phyloP scores from a whole-genome alignment of 2,329 filamentous ascomycete genomes.

The Cephalotrichum gorgonifer region DNA sequence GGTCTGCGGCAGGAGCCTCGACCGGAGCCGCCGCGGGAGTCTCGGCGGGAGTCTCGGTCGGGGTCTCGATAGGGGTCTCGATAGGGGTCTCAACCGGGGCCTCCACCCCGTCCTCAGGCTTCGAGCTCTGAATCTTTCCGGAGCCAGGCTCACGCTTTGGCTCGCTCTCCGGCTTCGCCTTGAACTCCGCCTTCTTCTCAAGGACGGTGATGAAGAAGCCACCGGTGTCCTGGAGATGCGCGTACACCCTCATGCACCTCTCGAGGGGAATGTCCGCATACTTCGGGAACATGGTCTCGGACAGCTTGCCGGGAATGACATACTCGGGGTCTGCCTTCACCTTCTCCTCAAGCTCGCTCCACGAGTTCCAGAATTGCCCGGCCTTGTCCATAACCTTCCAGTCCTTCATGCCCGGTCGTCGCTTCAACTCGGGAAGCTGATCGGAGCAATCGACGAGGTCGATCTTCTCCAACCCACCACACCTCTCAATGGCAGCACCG shows the following conservation, averaged over 20 bases:
- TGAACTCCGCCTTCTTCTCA: slow-evolving; percentile 83
- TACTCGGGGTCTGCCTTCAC: slow-evolving; percentile 45
- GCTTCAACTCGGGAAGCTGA: slow-evolving; percentile 65
- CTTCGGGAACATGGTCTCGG: slow-evolving; percentile 74
- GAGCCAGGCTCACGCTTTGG: slow-evolving; percentile 27
- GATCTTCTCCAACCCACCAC: slow-evolving; percentile 73
- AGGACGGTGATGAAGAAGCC: slow-evolving; percentile 96
- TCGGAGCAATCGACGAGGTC: slow-evolving; percentile 75
- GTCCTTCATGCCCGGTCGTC: slow-evolving; percentile 62
- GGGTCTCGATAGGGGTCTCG: background rate
- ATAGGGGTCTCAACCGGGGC: background rate
- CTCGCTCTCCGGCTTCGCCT: slow-evolving; percentile 59
- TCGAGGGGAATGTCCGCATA: slow-evolving; percentile 66
- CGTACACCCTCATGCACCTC: slow-evolving; percentile 86
- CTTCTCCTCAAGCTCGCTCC: slow-evolving; percentile 68
- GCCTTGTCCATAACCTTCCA: slow-evolving; percentile 93
- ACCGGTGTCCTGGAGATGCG: slow-evolving; percentile 90
- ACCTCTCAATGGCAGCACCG: slow-evolving; percentile 77
- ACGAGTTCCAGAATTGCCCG: slow-evolving; percentile 67
- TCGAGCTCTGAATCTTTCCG: slow-evolving; percentile 8
- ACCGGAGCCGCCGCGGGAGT: slow-evolving; percentile 8
- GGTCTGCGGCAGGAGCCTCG: slow-evolving; percentile 2
- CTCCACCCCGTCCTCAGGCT: slow-evolving; percentile 9
- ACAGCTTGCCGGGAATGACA: slow-evolving; percentile 56
- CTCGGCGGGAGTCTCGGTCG: slow-evolving; percentile 2